Conservation (phyloP, 768 basidiomycete species). For the Ramaria sp. region DNA sequence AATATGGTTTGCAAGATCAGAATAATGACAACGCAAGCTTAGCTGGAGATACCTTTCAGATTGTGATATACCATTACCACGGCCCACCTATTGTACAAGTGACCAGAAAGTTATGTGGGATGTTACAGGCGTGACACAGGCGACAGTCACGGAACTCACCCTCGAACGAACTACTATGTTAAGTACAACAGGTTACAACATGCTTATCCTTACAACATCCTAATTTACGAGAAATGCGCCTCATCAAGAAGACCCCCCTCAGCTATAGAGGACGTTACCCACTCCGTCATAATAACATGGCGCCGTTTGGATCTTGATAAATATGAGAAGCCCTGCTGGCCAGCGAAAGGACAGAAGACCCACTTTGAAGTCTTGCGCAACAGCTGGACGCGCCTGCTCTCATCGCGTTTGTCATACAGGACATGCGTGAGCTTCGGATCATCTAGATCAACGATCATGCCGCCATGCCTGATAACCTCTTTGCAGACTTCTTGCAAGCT, state of each 20-base stretch:
- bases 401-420: slow-evolving; percentile 74
- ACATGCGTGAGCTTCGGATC: slow-evolving; percentile 83
- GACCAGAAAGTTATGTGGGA: too few species aligned
- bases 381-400: slow-evolving; percentile 58
- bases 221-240: slow-evolving; percentile 21
- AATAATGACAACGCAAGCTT: slow-evolving; percentile 5
- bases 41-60: slow-evolving; percentile 54
- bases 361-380: slow-evolving; percentile 65
- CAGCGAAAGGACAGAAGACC: slow-evolving; percentile 16
- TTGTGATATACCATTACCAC: slow-evolving; percentile 46
- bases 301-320: slow-evolving; percentile 63
- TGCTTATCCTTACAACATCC: too few species aligned
- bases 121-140: neutral
- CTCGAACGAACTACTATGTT: too few species aligned
- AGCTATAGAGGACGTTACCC: slow-evolving; percentile 69
- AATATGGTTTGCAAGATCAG: slow-evolving; percentile 15
- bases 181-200: too few species aligned
- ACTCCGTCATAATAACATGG: slow-evolving; percentile 69
- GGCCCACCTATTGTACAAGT: too few species aligned
- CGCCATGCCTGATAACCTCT: slow-evolving; percentile 59
- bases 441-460: slow-evolving; percentile 52
- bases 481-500: slow-evolving; percentile 48
- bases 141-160: neutral
- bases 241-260: slow-evolving; percentile 78
- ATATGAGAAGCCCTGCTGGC: slow-evolving; percentile 12